Base-by-base conservation (phyloP, 495 filamentous ascomycete species). In the Halenospora varia region DNA sequence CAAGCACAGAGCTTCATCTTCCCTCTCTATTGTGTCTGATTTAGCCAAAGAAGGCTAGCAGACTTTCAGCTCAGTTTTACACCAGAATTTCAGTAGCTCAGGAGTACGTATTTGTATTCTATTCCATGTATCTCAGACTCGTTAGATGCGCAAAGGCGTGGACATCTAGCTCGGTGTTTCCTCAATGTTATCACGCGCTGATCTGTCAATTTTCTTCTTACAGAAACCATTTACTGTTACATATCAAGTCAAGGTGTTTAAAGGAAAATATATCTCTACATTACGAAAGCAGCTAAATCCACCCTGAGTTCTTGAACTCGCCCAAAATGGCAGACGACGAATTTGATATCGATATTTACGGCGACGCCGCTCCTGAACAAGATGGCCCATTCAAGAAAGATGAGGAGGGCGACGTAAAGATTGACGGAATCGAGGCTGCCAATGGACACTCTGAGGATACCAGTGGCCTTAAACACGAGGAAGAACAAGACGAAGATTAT, bases 281-380 rank as follows among this genome's bases (percentile, higher is more conserved):
- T 22, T 10, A 22, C 6, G 10, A 10, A 51, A 8, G n/a, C n/a
- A 41, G 10, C 25, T 59, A 40, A 48, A 25, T 26, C 35, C 75
- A 23, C 23, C 47, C 19, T 49, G 8, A 6, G 47, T 19, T 49
- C 19, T 25, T 18, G 8, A 47, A 19, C 19, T 24, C 20, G 6
- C 22, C 8, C 47, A 49, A 65, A 57, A 93, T 93, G 89, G 89
- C 88, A 63, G 89, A 96, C 73, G 88, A 94, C 73, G 92, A 96
- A 67, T 97, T 97, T 79, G 94, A 97, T 70, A 96, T 97, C 80
- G 95, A 97, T 71, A 92, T 97, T 73, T 97, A 96, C 70, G 93
- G 90, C 60, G 88, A 97, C 69, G 85, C 86, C 54, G 78, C 80
- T 56, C 71, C 77, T 17, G 70, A 74, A 26, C 39, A 57, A 24